These are phyloP conservation scores for Trichocladium antarcticum DNA, from an alignment of 495 filamentous ascomycete genomes.

Conservation along the genomic window DNA sequence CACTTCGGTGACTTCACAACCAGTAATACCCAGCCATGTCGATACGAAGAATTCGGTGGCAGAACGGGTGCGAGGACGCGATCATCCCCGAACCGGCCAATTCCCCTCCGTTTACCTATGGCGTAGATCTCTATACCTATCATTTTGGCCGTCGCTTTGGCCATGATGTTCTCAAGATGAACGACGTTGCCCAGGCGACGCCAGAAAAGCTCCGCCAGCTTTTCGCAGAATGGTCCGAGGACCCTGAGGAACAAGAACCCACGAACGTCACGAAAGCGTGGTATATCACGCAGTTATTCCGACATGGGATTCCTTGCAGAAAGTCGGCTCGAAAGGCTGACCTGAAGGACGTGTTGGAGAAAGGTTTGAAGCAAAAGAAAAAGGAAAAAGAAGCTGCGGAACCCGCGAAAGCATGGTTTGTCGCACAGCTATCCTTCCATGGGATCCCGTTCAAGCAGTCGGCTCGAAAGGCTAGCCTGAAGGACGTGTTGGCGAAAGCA, in stretches of 20 bases:
- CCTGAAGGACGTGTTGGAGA: background rate
- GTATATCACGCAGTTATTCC: constrained; percentile 12
- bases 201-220: background rate
- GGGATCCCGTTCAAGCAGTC: too few relatives aligned
- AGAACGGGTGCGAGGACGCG: too few relatives aligned
- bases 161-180: background rate
- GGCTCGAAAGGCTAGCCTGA: too few relatives aligned
- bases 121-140: background rate
- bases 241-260: background rate
- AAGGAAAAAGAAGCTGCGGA: background rate
- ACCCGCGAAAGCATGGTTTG: too few relatives aligned
- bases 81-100: background rate
- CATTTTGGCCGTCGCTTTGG: background rate
- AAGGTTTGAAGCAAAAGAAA: background rate
- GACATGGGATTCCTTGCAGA: constrained; percentile 13
- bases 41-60: too few relatives aligned
- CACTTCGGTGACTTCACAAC: too few relatives aligned
- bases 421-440: too few relatives aligned
- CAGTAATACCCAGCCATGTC: too few relatives aligned
- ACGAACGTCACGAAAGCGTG: constrained; percentile 9
- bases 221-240: background rate
- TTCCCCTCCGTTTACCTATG: constrained; percentile 1
- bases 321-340: background rate
- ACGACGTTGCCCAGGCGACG: background rate
- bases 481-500: too few relatives aligned